Evolutionary conservation across 2,329 filamentous ascomycete genomes (phyloP), one percentile per base, ranked within the genome.

Genomic region (Monosporascus sp.): DNA sequence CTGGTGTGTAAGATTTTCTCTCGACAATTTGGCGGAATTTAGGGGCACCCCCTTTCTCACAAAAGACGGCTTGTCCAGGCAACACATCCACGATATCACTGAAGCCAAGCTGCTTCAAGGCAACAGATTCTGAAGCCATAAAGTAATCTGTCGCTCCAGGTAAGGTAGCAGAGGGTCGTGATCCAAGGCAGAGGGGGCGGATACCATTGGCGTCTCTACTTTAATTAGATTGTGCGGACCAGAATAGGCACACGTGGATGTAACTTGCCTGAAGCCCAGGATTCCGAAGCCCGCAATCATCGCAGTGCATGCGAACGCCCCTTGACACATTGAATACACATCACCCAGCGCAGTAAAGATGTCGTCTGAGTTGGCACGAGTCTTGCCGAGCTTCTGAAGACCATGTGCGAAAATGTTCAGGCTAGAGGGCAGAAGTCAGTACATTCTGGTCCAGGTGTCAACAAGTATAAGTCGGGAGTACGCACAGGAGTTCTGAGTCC

Each of bases 111-210:
- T 95, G 90, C 46, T 81, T 81, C 47, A 96, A 75, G 8, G 90
- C 91, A 48, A 96, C 85, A 8, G 88, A 93, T 71, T 96, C 91
- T 0, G 90, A 96, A 1, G 90, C 90, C 76, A 96, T 83, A 81
- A 96, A 90, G 74, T 95, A 96, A 70, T 96, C 91, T 55, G 72
- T 86, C 6, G 83, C 84, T 5, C 81, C 76, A 37, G 81, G 78
- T 39, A 83, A 54, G 0, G 78, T 86, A 15, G 76, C 70, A 1
- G 88, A 90, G 1, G 83, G 79, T 51, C 90, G 82, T 48, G 84
- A 88, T 42, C 91, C 91, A 9, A 96, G 74, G 47, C 89, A 82
- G 58, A 96, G 81, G 3, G 91, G 91, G 14, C 91, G 88, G 65
- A 94, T 94, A 50, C 89, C 90, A 62, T 90, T 66, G 17, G 54